phyloP scores from a whole-genome alignment of 1,284 basidiomycete genomes.

The Austroboletus novae-zelandiae region DNA sequence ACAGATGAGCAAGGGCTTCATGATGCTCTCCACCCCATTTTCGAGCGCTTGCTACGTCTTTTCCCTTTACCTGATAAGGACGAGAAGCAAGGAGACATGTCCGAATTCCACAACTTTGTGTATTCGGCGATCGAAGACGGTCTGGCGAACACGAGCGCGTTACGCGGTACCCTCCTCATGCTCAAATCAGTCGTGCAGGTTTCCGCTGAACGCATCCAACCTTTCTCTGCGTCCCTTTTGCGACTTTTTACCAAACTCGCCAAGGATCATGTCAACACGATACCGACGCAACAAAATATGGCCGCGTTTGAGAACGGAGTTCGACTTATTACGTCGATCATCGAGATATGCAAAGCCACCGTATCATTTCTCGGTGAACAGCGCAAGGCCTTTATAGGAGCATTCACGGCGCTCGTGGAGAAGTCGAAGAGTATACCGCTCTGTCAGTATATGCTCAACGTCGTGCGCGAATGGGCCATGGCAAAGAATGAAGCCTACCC shows the following conservation, averaged over 20 bases:
- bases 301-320: constrained; percentile 57
- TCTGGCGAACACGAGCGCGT: constrained; percentile 67
- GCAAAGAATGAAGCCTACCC: constrained; percentile 83
- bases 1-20: constrained; percentile 77
- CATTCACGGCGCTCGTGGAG: constrained; percentile 82
- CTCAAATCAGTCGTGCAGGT: constrained; percentile 87
- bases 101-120: constrained; percentile 80
- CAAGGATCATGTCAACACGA: constrained; percentile 81
- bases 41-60: constrained; percentile 83
- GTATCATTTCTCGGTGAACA: constrained; percentile 69
- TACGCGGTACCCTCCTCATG: constrained; percentile 84
- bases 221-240: constrained; percentile 74
- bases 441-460: constrained; percentile 85
- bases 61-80: constrained; percentile 83
- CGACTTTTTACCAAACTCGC: constrained; percentile 85
- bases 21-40: constrained; percentile 79
- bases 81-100: constrained; percentile 65
- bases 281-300: constrained; percentile 32
- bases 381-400: constrained; percentile 70
- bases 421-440: constrained; percentile 85
- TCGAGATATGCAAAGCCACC: constrained; percentile 71
- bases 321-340: constrained; percentile 60
- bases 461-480: constrained; percentile 88
- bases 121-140: constrained; percentile 80
- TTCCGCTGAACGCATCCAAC: constrained; percentile 83